Evolutionary conservation across 495 filamentous ascomycete species (phyloP).

Genomic region (Tuber indicum): DNA sequence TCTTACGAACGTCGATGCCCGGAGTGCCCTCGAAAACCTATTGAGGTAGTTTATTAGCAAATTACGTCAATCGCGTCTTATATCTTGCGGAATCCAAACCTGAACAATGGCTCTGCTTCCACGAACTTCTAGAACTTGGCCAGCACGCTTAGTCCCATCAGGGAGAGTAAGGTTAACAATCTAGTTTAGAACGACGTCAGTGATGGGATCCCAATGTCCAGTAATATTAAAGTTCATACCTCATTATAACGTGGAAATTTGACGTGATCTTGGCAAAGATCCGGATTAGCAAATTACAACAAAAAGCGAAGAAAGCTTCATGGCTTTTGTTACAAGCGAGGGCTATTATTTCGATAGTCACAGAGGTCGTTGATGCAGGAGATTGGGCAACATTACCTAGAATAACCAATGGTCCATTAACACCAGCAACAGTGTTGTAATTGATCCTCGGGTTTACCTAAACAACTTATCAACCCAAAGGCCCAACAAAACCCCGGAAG

Average conservation of each 20-base stretch:
- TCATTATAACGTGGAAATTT: slow-evolving; percentile 98
- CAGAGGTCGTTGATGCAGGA: neutral
- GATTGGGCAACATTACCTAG: slow-evolving; percentile 56
- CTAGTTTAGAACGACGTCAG: slow-evolving; percentile 21
- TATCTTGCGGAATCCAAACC: slow-evolving; percentile 47
- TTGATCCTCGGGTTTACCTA: slow-evolving; percentile 40
- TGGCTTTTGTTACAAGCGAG: neutral
- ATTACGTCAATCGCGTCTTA: neutral
- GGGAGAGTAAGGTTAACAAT: slow-evolving; percentile 93
- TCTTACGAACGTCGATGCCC: slow-evolving; percentile 98
- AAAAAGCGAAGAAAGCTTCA: neutral
- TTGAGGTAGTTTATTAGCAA: slow-evolving; percentile 1
- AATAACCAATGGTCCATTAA: slow-evolving; percentile 96
- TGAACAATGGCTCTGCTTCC: slow-evolving; percentile 89
- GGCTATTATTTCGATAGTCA: neutral
- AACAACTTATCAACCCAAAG: slow-evolving; percentile 7
- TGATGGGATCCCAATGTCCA: neutral
- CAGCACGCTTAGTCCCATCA: slow-evolving; percentile 87
- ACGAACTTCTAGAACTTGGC: slow-evolving; percentile 95
- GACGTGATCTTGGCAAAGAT: slow-evolving; percentile 56
- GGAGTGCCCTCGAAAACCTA: slow-evolving; percentile 97
- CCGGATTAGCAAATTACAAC: neutral
- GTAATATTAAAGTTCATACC: slow-evolving; percentile 11
- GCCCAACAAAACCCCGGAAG: neutral
- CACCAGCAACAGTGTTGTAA: slow-evolving; percentile 97